Conservation (phyloP, 495 filamentous ascomycete genomes). For the Penicillium lividum region DNA sequence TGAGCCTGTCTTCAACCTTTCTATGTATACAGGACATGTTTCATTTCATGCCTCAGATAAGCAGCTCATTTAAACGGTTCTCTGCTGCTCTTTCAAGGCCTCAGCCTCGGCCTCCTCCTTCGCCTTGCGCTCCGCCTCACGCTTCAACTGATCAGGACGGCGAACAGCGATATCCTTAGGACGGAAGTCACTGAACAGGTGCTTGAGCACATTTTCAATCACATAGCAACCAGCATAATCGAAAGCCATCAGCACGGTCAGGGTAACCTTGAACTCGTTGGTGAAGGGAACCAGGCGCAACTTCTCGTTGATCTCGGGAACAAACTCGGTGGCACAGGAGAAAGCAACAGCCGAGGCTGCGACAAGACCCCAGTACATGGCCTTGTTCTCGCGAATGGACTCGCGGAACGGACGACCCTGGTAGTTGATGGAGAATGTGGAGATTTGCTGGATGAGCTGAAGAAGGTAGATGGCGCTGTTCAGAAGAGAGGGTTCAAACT, state of each 20-base stretch:
- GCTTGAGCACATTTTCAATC: constrained; percentile 86
- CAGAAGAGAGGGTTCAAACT: constrained; percentile 90
- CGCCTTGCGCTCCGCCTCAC: constrained; percentile 66
- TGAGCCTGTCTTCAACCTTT: constrained; percentile 13
- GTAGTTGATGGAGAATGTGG: constrained; percentile 99
- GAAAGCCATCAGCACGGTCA: constrained; percentile 82
- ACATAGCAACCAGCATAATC: constrained; percentile 89
- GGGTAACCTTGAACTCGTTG: constrained; percentile 81
- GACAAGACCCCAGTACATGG: constrained; percentile 97
- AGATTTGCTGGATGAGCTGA: constrained; percentile 98
- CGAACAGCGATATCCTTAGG: constrained; percentile 92
- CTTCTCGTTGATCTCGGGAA: constrained; percentile 93
- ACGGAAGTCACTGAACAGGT: constrained; percentile 83
- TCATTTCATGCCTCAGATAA: constrained; percentile 7
- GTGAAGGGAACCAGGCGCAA: constrained; percentile 92
- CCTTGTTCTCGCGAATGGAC: constrained; percentile 88
- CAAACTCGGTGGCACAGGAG: constrained; percentile 92
- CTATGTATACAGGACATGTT: constrained; percentile 31
- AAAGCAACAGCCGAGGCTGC: constrained; percentile 88
- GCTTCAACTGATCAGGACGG: constrained; percentile 81
- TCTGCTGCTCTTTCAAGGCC: constrained; percentile 52
- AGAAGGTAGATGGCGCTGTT: constrained; percentile 98
- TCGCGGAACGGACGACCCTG: constrained; percentile 98
- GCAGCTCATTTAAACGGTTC: constrained; percentile 27
- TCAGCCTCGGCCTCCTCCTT: constrained; percentile 59